These are phyloP conservation scores for Botrytis paeoniae DNA, from an alignment of 2,329 filamentous ascomycete species.

Conservation along the genomic window DNA sequence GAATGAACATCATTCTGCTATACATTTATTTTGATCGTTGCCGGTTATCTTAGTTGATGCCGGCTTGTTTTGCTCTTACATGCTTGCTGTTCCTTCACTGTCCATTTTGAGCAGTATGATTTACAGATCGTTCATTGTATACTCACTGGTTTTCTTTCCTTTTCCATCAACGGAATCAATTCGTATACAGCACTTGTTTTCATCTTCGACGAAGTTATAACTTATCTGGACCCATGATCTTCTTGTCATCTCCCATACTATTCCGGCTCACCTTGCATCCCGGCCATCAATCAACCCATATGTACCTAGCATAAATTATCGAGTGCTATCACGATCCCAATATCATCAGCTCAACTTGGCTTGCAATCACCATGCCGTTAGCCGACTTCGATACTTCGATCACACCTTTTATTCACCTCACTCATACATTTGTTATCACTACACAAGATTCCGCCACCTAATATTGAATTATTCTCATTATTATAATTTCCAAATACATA, in stretches of 20 bases:
- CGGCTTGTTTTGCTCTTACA: neutral
- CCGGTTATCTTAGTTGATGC: neutral
- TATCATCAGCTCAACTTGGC: neutral
- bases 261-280: neutral
- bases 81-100: neutral
- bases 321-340: neutral
- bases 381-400: neutral
- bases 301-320: too few species aligned
- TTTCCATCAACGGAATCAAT: neutral
- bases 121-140: too few species aligned
- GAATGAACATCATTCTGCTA: neutral
- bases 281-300: constrained; percentile 26
- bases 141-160: neutral
- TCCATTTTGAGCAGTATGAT: neutral
- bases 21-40: neutral
- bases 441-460: neutral
- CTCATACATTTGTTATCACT: neutral
- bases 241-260: neutral
- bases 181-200: neutral
- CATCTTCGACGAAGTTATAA: neutral
- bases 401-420: neutral
- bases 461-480: neutral
- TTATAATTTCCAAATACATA: neutral
- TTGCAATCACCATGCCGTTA: neutral
- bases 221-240: neutral